Evolutionary conservation across 441 rosid genomes (phyloP).

Genomic region (Pelargonium australe): DNA sequence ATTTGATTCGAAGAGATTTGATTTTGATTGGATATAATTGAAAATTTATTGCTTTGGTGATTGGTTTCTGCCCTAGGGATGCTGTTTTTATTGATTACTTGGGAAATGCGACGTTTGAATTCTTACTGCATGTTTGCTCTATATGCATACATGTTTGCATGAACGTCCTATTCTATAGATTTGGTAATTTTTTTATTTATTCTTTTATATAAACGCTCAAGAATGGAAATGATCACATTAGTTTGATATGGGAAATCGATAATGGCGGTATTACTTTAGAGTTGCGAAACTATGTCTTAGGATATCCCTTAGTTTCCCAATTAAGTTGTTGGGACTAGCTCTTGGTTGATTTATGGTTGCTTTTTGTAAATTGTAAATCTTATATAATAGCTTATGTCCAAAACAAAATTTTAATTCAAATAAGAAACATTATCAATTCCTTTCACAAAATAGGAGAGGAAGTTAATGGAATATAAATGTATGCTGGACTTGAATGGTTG

Average conservation of each 20-base stretch:
- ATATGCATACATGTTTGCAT: neutral
- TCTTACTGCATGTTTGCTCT: neutral
- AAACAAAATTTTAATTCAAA: neutral
- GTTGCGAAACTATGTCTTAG: neutral
- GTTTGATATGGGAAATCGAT: neutral
- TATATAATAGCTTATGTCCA: neutral
- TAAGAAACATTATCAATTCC: neutral
- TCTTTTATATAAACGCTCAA: neutral
- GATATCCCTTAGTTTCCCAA: neutral
- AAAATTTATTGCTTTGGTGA: neutral
- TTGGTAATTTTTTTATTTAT: neutral
- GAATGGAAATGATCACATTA: slow-evolving; percentile 1
- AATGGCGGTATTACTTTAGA: neutral
- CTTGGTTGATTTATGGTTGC: neutral
- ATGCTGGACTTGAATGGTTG: neutral
- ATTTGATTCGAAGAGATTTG: neutral
- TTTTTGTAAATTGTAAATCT: neutral
- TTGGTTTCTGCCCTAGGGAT: neutral
- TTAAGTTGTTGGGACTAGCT: neutral
- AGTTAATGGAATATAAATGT: neutral
- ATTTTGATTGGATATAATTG: neutral
- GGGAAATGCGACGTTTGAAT: neutral
- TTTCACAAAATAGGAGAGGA: neutral
- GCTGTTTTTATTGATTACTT: neutral
- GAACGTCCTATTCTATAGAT: neutral